Percentiles rank a stretch among this genome's conserved stretches.
phyloP scores from a whole-genome alignment of 257 asterid genomes.

The Knoxia roxburghii region DNA sequence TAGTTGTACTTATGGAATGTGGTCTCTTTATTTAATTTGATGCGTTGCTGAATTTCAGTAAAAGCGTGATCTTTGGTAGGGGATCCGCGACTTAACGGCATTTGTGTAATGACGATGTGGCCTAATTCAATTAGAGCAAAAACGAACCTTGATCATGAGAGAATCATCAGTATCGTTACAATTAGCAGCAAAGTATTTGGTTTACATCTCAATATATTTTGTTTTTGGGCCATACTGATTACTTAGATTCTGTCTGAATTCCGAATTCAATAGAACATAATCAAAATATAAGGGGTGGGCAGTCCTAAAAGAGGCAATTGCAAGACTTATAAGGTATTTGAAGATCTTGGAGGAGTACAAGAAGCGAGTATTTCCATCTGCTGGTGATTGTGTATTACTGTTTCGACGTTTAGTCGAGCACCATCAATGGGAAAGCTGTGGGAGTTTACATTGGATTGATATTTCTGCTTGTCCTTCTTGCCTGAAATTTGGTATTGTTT shows the following conservation, averaged over 20 bases:
- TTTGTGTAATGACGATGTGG: background rate
- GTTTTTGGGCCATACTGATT: background rate
- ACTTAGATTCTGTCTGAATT: background rate
- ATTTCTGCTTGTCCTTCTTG: background rate
- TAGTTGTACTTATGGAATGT: background rate
- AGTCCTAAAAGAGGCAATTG: background rate
- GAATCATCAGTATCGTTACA: background rate
- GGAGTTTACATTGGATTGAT: background rate
- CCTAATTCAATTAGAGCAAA: background rate
- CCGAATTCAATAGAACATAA: background rate
- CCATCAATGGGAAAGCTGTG: background rate
- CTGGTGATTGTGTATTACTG: too few relatives aligned
- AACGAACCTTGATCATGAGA: background rate
- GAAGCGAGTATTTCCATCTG: too few relatives aligned
- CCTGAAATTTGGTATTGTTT: background rate
- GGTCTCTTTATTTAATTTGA: background rate
- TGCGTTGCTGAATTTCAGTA: background rate
- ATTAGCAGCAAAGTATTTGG: background rate
- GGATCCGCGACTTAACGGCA: background rate
- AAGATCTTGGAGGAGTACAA: background rate
- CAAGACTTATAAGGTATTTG: background rate
- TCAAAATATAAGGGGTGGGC: background rate
- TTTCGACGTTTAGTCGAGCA: background rate
- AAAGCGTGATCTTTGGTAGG: background rate
- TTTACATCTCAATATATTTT: background rate